These are phyloP conservation scores for Lentinula raphanica DNA, from an alignment of 768 basidiomycete genomes.

Conservation along the genomic window DNA sequence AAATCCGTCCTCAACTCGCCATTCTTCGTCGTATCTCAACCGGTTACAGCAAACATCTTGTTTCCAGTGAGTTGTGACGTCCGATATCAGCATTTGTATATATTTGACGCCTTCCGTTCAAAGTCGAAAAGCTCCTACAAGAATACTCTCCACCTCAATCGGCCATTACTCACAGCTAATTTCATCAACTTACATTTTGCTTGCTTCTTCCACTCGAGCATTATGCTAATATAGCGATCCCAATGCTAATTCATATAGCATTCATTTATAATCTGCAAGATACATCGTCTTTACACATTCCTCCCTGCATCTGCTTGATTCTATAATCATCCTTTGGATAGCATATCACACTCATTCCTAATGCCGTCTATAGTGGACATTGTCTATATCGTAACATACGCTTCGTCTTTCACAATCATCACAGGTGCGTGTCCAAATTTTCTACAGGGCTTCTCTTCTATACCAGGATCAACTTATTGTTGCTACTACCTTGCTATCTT, in stretches of 20 bases:
- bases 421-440: slow-evolving; percentile 19
- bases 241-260: slow-evolving; percentile 1
- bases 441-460: background rate
- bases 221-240: background rate
- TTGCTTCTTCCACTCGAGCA: background rate
- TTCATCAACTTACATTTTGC: slow-evolving; percentile 15
- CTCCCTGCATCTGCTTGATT: background rate
- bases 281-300: slow-evolving; percentile 3
- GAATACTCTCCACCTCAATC: slow-evolving; percentile 32
- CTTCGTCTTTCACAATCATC: slow-evolving; percentile 9
- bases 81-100: too few relatives aligned
- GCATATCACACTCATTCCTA: background rate
- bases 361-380: background rate
- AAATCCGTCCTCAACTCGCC: slow-evolving; percentile 62
- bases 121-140: slow-evolving; percentile 69
- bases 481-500: background rate
- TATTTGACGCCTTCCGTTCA: background rate
- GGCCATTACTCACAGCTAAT: slow-evolving; percentile 12
- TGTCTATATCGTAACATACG: slow-evolving; percentile 1
- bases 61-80: slow-evolving; percentile 54
- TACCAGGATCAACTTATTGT: background rate
- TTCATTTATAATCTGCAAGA: background rate
- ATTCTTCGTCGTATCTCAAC: slow-evolving; percentile 70
- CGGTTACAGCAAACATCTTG: slow-evolving; percentile 69
- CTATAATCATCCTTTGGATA: slow-evolving; percentile 1